Evolutionary conservation across 495 filamentous ascomycete genomes (phyloP), one percentile per base, ranked within the genome.

Genomic region (Lophiotrema nucula): DNA sequence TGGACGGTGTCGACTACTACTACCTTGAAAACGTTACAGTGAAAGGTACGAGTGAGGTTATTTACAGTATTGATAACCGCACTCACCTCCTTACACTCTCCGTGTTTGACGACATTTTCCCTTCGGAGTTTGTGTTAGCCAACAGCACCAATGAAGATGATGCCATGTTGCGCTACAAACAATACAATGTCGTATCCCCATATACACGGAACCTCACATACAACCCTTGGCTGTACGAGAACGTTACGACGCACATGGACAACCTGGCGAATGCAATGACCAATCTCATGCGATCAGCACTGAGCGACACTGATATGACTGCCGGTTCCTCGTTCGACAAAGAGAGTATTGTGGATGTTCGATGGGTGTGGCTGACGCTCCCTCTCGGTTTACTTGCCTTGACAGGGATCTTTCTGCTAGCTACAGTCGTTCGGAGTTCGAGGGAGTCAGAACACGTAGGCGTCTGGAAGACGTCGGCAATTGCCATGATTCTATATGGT

Each of bases 391-490:
- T 66, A 12, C 49, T 66, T 10, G 24, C 47, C 8, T 16, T 51
- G 4, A 54, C 27, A 19, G 33, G 62, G 12, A 23, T 62, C 22
- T 66, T 66, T 42, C 50, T 66, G 1, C 11, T 66, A 16, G 41
- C 53, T 15, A 66, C 63, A 8, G 43, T 66, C 3, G 21, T 62
- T 26, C 37, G 43, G 37, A 54, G 47, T 22, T 53, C 47, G 0
- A 45, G 16, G 11, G 58, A 66, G 23, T n/a, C 38, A 15, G 49
- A 52, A 31, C 52, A 50, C 0, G 46, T 66, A 4, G 63, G 63
- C 0, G 47, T 66, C 12, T 58, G 58, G 53, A 66, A 66, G 44
- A 66, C 58, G 12, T 66, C 63, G 1, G 58, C 63, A 15, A 25
- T 66, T 16, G 63, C 63, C 11, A 51, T 47, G 11, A 48, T 66